Evolutionary conservation across 2,329 filamentous ascomycete species (phyloP).

Genomic region (Teratosphaeria epicoccoides): DNA sequence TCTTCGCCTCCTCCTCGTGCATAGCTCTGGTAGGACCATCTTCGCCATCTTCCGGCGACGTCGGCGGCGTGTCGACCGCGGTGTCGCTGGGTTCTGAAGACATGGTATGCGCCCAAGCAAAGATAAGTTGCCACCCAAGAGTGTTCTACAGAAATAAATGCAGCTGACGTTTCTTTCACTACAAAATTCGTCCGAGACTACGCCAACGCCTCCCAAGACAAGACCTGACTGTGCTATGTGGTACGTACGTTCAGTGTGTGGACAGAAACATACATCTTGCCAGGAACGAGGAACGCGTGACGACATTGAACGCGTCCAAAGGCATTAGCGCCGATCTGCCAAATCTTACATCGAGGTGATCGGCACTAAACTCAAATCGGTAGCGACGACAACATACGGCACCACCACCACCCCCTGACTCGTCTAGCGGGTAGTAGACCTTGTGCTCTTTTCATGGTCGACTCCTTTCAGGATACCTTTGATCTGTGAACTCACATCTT

Average conservation of each 20-base stretch:
- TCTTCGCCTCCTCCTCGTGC: conserved; percentile 37
- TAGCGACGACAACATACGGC: too few species aligned
- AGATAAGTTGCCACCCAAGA: background rate
- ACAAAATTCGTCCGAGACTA: background rate
- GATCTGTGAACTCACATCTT: too few species aligned
- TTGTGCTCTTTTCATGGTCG: too few species aligned
- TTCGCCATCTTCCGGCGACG: conserved; percentile 23
- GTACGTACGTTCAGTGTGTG: background rate
- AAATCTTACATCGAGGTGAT: background rate
- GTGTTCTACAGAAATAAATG: background rate
- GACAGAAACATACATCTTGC: background rate
- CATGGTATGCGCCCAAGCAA: conserved; percentile 2
- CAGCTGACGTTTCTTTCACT: background rate
- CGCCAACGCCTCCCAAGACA: background rate
- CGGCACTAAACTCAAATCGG: background rate
- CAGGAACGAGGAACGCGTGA: background rate
- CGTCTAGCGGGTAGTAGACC: too few species aligned
- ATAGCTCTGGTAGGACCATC: conserved; percentile 29
- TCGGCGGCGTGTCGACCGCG: conserved; percentile 23
- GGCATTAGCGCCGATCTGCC: background rate
- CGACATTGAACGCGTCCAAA: background rate
- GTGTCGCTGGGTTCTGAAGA: conserved; percentile 11
- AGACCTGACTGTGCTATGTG: background rate
- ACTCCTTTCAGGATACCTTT: too few species aligned
- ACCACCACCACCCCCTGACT: too few species aligned